These are phyloP conservation scores for Pleurotus cornucopiae DNA, from an alignment of 768 basidiomycete species.

Conservation along the genomic window DNA sequence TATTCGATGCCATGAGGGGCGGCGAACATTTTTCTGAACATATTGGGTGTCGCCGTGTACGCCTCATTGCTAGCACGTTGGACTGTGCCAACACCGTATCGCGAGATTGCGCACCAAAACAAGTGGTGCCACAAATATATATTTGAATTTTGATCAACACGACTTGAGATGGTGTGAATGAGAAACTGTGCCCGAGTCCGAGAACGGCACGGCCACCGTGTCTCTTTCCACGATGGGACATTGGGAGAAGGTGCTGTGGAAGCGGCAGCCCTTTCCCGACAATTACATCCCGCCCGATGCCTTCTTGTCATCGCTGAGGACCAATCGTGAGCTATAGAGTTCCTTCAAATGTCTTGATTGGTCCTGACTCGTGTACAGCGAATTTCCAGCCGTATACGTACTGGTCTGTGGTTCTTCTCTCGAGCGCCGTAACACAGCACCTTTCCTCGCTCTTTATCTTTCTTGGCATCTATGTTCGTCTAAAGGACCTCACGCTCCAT, in stretches of 20 bases:
- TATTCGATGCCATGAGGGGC: conserved; percentile 2
- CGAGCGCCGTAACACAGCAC: conserved; percentile 82
- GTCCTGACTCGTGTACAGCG: conserved; percentile 35
- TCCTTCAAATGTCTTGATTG: neutral
- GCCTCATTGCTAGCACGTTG: neutral
- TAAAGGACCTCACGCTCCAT: conserved; percentile 62
- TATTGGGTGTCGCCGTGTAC: neutral
- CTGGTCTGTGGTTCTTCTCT: conserved; percentile 62
- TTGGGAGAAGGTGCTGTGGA: conserved; percentile 84
- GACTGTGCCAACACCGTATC: neutral
- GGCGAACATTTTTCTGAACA: conserved; percentile 1
- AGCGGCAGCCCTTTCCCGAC: conserved; percentile 69
- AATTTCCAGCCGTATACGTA: conserved; percentile 81
- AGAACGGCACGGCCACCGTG: too few relatives aligned
- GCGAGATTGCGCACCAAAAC: neutral
- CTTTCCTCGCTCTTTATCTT: conserved; percentile 78
- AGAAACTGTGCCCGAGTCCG: too few relatives aligned
- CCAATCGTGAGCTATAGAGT: conserved; percentile 59
- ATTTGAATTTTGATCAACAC: too few relatives aligned
- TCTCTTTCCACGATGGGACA: neutral
- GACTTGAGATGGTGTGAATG: too few relatives aligned
- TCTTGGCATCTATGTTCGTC: conserved; percentile 70
- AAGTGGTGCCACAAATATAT: too few relatives aligned
- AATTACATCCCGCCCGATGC: conserved; percentile 74
- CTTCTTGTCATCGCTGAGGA: conserved; percentile 76